These are phyloP conservation scores for Actinomortierella wolfii DNA, from an alignment of 371 early-diverging fungal species.

Conservation along the genomic window DNA sequence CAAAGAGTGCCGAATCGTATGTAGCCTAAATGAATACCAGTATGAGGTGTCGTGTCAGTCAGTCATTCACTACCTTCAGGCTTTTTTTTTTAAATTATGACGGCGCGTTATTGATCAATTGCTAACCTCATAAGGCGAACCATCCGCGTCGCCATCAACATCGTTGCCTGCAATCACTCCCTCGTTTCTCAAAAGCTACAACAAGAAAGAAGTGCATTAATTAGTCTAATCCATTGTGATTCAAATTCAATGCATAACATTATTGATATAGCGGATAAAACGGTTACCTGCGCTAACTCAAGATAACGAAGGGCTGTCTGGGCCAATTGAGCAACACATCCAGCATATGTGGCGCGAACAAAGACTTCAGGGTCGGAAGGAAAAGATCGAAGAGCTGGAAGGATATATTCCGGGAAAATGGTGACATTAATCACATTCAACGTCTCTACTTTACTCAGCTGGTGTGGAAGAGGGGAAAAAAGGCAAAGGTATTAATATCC, in stretches of 20 bases:
- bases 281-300: slow-evolving; percentile 65
- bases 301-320: slow-evolving; percentile 78
- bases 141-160: slow-evolving; percentile 59
- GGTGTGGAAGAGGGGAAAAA: not conserved
- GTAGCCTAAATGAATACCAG: slow-evolving; percentile 52
- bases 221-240: slow-evolving; percentile 1
- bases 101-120: too few species aligned
- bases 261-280: not conserved
- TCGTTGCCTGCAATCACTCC: slow-evolving; percentile 58
- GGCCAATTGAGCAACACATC: slow-evolving; percentile 78
- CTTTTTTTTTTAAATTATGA: too few species aligned
- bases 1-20: slow-evolving; percentile 74
- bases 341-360: slow-evolving; percentile 85
- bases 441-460: slow-evolving; percentile 78
- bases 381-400: slow-evolving; percentile 76
- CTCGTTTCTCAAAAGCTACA: slow-evolving; percentile 63
- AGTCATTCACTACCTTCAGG: too few species aligned
- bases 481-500: not conserved
- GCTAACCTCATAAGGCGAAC: slow-evolving; percentile 60
- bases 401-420: slow-evolving; percentile 89
- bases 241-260: not conserved
- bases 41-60: too few species aligned
- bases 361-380: slow-evolving; percentile 73
- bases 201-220: not conserved
- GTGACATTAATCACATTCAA: slow-evolving; percentile 82